Evolutionary conservation across 345 rosid genomes (phyloP).

Genomic region (Ceriops tagal): DNA sequence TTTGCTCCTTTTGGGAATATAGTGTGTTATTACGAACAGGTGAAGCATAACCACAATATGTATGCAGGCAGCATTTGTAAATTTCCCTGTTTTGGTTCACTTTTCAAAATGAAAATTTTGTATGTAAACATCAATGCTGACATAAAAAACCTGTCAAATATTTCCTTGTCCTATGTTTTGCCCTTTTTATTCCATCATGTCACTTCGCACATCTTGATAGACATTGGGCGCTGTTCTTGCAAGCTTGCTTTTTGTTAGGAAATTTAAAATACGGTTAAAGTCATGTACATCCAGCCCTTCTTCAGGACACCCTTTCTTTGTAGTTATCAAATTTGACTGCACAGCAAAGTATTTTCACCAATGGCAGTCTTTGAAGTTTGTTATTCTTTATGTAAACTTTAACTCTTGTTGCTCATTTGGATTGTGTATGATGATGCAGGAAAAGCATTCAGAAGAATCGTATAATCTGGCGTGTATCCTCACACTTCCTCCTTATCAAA

Average conservation of each 20-base stretch:
- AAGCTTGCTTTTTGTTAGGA: too few species aligned
- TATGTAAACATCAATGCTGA: not conserved
- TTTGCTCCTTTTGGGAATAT: not conserved
- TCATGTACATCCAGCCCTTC: not conserved
- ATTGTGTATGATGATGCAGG: slow-evolving; percentile 43
- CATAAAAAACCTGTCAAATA: not conserved
- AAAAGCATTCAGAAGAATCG: slow-evolving; percentile 96
- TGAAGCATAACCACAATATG: too few species aligned
- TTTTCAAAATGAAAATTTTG: not conserved
- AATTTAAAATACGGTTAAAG: not conserved
- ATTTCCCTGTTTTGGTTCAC: too few species aligned
- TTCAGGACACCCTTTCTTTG: not conserved
- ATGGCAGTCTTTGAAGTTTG: not conserved
- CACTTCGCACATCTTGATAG: too few species aligned
- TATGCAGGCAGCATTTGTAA: too few species aligned
- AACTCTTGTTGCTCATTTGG: not conserved
- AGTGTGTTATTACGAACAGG: not conserved
- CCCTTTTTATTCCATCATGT: too few species aligned
- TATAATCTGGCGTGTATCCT: slow-evolving; percentile 97
- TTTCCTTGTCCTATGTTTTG: not conserved
- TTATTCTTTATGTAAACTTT: not conserved
- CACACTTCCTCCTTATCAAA: slow-evolving; percentile 96
- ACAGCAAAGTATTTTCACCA: not conserved
- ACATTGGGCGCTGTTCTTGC: too few species aligned
- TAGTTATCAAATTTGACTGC: not conserved